Base-by-base conservation (phyloP, 2,329 filamentous ascomycete species). In the Fonsecaea multimorphosa region DNA sequence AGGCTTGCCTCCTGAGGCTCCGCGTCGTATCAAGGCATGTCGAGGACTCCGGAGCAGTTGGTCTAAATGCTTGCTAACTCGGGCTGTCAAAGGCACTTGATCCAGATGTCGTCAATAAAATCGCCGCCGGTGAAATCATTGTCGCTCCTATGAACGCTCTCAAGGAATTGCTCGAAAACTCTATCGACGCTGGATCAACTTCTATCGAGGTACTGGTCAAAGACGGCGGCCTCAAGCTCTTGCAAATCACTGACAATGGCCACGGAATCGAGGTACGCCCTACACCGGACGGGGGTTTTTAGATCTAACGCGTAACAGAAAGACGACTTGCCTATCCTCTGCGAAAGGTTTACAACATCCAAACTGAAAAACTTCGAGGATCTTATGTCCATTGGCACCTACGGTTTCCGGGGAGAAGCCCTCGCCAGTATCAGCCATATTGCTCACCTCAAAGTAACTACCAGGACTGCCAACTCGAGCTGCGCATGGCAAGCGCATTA, bases 381-480 rank as follows among this genome's bases (percentile, higher is more conserved):
- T 76, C 83, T 99, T 55, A 87, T 87, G 46, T 91, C 89, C 3
- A 98, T 99, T 70, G 89, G 89, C 58, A 98, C 95, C 1, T 99
- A 99, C 77, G 95, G 95, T n/a, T 99, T 99, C 75, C 90, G 95
- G 60, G 95, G 95, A 62, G 95, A 99, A 79, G 95, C 95, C 2
- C 81, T 99, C 61, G 95, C 95, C 14, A 98, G 95, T 79, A 99
- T 99, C 77, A 98, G 94, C 75, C 95, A 99, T 76, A 97, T 99
- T 73, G 94, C 96, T 36, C 96, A 99, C 80, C 84, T 99, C 24
- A 92, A 90, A 3, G 92, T 99, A 51, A 98, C 94, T 1, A 99
- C 96, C 7, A 96, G 93, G 77, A 98, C 93, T 1, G 90, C 91
- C 65, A 89, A 92, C 51, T 96, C 93, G 0, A 89, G 87, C 71